phyloP scores from a whole-genome alignment of 2,329 filamentous ascomycete genomes.

The Fusarium sp. region DNA sequence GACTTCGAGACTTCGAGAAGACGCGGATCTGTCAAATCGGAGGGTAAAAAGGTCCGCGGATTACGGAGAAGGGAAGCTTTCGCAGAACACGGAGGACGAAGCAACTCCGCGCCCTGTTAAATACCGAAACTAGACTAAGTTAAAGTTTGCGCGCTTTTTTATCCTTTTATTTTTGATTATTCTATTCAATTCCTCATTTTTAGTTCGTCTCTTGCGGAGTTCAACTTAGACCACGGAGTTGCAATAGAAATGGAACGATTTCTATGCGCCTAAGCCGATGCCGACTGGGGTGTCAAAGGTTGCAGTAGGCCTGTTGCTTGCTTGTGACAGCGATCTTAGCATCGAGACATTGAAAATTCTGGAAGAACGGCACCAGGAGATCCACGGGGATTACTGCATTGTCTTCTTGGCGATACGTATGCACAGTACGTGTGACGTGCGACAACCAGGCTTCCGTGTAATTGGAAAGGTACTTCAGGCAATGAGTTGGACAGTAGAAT shows the following conservation, averaged over 20 bases:
- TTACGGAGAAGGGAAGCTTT: neutral
- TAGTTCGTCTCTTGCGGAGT: conserved; percentile 1
- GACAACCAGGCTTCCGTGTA: neutral
- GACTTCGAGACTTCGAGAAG: conserved; percentile 29
- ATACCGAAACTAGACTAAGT: neutral
- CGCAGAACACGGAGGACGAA: conserved; percentile 1
- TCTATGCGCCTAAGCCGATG: conserved; percentile 6
- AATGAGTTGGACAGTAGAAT: neutral
- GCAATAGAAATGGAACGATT: conserved; percentile 11
- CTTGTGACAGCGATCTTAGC: conserved; percentile 17
- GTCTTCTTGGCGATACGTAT: conserved; percentile 23
- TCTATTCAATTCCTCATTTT: neutral
- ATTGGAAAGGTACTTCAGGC: neutral
- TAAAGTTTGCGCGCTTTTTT: neutral
- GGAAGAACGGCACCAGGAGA: conserved; percentile 31
- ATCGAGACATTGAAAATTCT: conserved; percentile 5
- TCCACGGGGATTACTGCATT: conserved; percentile 22
- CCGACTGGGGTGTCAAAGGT: neutral
- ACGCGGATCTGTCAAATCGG: neutral
- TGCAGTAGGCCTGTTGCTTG: neutral
- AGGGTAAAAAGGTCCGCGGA: conserved; percentile 25
- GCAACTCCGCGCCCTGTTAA: conserved; percentile 3
- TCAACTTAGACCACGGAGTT: neutral
- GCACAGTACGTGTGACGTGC: neutral
- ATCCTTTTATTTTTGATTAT: neutral